Conservation (phyloP, 2,329 filamentous ascomycete genomes). For the Neofusicoccum umdonicola region DNA sequence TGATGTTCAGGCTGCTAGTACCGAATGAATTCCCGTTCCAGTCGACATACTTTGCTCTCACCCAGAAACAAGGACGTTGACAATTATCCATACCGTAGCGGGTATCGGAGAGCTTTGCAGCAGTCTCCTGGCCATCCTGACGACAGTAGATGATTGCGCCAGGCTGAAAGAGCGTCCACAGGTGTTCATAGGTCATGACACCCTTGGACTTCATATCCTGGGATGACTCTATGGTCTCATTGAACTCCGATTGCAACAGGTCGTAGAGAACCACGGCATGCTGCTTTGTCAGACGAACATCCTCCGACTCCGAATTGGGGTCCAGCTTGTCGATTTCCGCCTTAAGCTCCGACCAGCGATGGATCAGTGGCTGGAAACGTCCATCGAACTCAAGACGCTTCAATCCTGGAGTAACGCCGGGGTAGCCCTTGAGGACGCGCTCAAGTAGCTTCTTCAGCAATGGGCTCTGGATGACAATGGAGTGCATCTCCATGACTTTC, state of each 20-base stretch:
- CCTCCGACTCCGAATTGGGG: conserved; percentile 21
- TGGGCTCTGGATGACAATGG: conserved; percentile 63
- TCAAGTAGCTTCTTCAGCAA: conserved; percentile 57
- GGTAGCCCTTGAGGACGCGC: conserved; percentile 57
- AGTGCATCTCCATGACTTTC: conserved; percentile 61
- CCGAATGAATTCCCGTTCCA: conserved; percentile 39
- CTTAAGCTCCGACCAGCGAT: conserved; percentile 55
- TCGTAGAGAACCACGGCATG: conserved; percentile 41
- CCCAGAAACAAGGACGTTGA: conserved; percentile 37
- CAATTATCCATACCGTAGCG: conserved; percentile 34
- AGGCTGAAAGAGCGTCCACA: conserved; percentile 48
- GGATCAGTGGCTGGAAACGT: conserved; percentile 63
- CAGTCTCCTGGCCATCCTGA: conserved; percentile 37
- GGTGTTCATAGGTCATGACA: conserved; percentile 42
- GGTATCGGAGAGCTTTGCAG: conserved; percentile 29
- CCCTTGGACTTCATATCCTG: conserved; percentile 40
- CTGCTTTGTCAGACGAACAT: conserved; percentile 32
- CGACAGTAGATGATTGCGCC: conserved; percentile 29
- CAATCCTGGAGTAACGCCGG: conserved; percentile 58
- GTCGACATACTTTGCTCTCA: conserved; percentile 35
- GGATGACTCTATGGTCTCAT: conserved; percentile 39
- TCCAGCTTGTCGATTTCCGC: conserved; percentile 10
- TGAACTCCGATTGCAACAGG: conserved; percentile 42
- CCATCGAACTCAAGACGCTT: conserved; percentile 60
- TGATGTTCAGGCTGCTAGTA: conserved; percentile 25